Percentiles rank a stretch among this genome's conserved stretches.
These are phyloP conservation scores for Sideroxylon spinosum DNA, from an alignment of 179 eudicot species.

Conservation along the genomic window DNA sequence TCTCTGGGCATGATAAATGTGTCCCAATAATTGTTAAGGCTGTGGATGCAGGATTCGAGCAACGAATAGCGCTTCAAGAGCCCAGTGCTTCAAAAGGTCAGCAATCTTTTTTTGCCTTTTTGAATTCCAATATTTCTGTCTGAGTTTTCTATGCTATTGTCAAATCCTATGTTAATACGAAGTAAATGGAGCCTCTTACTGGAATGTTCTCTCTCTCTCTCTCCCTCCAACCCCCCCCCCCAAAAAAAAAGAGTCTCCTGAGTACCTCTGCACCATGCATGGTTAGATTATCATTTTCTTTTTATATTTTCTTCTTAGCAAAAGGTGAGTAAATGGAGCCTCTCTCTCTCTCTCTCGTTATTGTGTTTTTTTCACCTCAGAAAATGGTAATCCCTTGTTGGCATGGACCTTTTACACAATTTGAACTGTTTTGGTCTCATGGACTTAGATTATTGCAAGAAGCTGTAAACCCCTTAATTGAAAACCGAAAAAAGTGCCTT, in stretches of 20 bases:
- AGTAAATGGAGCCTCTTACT: too few species aligned
- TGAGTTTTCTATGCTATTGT: neutral
- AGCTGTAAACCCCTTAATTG: neutral
- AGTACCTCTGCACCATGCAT: neutral
- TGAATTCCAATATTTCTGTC: neutral
- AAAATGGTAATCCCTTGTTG: neutral
- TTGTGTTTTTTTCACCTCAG: neutral
- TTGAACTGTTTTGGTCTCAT: neutral
- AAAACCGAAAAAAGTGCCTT: neutral
- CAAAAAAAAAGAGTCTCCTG: too few species aligned
- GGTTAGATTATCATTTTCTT: neutral
- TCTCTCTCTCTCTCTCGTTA: too few species aligned
- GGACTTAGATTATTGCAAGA: neutral
- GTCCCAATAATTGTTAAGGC: constrained; percentile 52
- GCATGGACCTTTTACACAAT: neutral
- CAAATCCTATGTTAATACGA: neutral
- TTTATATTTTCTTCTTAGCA: neutral
- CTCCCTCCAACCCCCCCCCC: too few species aligned
- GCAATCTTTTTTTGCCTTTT: neutral
- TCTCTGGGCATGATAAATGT: constrained; percentile 40
- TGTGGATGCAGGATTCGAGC: constrained; percentile 47
- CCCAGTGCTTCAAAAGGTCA: constrained; percentile 40
- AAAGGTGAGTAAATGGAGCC: neutral
- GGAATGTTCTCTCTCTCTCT: constrained; percentile 5
- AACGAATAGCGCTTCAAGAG: constrained; percentile 29